Conservation (phyloP, 192 early-diverging fungal genomes). For the Gigaspora rosea region DNA sequence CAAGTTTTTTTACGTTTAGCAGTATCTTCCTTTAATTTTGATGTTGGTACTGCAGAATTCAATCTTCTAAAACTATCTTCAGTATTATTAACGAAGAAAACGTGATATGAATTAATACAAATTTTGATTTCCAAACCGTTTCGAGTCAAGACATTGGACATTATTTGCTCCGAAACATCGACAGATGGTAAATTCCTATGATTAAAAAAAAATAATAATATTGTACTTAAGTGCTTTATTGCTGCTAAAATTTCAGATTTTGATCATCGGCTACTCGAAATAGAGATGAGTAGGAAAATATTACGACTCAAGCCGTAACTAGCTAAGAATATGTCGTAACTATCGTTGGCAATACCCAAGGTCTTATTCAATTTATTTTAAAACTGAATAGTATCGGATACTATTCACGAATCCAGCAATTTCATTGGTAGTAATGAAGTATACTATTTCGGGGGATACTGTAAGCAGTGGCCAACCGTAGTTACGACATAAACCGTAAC, state of each 20-base stretch:
- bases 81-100: slow-evolving; percentile 93
- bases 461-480: too few species aligned
- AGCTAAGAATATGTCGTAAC: too few species aligned
- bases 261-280: neutral
- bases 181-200: slow-evolving; percentile 32
- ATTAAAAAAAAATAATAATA: too few species aligned
- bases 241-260: neutral
- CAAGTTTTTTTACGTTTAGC: slow-evolving; percentile 13
- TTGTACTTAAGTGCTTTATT: neutral
- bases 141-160: slow-evolving; percentile 64
- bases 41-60: neutral
- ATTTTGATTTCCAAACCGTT: slow-evolving; percentile 95
- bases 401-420: too few species aligned
- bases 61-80: slow-evolving; percentile 84
- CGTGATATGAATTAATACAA: slow-evolving; percentile 95
- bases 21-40: slow-evolving; percentile 22
- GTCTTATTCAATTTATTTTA: too few species aligned
- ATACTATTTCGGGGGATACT: too few species aligned
- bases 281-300: too few species aligned
- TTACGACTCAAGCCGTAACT: too few species aligned
- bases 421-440: too few species aligned
- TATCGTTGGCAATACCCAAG: too few species aligned
- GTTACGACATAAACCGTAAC: too few species aligned
- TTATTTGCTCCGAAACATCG: slow-evolving; percentile 39
- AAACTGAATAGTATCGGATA: too few species aligned